Percentiles rank a stretch among this genome's conserved stretches.
phyloP scores from a whole-genome alignment of 2,329 filamentous ascomycete genomes.

The Aspergillus jensenii region DNA sequence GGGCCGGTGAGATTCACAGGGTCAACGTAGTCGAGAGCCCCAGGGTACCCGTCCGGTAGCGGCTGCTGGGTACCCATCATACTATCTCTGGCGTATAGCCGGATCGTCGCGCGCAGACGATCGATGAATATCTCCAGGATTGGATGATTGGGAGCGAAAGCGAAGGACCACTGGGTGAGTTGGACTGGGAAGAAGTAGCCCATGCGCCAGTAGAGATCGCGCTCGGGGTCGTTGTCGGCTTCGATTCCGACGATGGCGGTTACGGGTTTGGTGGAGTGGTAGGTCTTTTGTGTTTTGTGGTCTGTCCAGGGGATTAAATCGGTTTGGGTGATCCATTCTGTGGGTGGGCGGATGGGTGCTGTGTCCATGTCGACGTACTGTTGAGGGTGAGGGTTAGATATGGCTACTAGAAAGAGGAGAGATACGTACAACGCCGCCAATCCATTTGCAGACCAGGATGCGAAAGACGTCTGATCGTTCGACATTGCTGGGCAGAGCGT shows the following conservation, averaged over 20 bases:
- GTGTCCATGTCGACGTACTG: slow-evolving; percentile 37
- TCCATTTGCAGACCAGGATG: slow-evolving; percentile 31
- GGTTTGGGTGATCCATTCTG: slow-evolving; percentile 24
- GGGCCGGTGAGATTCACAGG: slow-evolving; percentile 32
- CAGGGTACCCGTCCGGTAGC: slow-evolving; percentile 10
- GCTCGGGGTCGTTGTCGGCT: slow-evolving; percentile 28
- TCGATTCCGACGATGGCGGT: slow-evolving; percentile 32
- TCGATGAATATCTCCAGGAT: slow-evolving; percentile 29
- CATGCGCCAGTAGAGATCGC: slow-evolving; percentile 34
- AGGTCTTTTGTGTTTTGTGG: slow-evolving; percentile 18
- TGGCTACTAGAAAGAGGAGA: fast-evolving
- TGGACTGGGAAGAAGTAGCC: slow-evolving; percentile 34
- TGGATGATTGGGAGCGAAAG: slow-evolving; percentile 27
- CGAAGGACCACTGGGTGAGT: slow-evolving; percentile 35
- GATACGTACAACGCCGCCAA: slow-evolving; percentile 17
- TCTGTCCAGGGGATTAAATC: slow-evolving; percentile 31
- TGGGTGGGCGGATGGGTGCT: slow-evolving; percentile 26
- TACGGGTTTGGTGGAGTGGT: slow-evolving; percentile 21
- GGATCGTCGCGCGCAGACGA: slow-evolving; percentile 14
- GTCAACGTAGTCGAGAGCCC: slow-evolving; percentile 24
- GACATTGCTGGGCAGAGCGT: slow-evolving; percentile 24
- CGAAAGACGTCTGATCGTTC: slow-evolving; percentile 35
- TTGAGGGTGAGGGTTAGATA: not conserved
- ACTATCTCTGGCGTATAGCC: not conserved
- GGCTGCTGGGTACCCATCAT: not conserved